These are phyloP conservation scores for Lachnum nothofagi DNA, from an alignment of 2,329 filamentous ascomycete genomes.

Conservation along the genomic window DNA sequence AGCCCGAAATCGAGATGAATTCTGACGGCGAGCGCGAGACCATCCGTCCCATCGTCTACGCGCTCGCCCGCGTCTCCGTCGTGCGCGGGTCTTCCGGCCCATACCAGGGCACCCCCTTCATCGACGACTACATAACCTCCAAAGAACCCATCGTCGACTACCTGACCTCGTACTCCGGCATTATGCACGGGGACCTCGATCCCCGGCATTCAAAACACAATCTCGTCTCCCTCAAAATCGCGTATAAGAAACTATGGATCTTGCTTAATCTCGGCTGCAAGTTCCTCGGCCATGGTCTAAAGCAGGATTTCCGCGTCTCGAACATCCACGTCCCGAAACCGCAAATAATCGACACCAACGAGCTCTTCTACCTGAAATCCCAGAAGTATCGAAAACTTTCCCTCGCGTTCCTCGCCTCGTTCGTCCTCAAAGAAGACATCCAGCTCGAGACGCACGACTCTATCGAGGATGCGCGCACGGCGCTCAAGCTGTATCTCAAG, in stretches of 20 bases:
- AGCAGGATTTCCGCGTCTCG: constrained; percentile 94
- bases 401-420: constrained; percentile 86
- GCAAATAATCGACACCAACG: constrained; percentile 91
- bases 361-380: constrained; percentile 78
- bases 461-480: constrained; percentile 90
- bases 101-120: constrained; percentile 78
- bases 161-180: constrained; percentile 88
- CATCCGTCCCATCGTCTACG: constrained; percentile 83
- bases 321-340: constrained; percentile 90
- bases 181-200: constrained; percentile 79
- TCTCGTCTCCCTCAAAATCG: constrained; percentile 79
- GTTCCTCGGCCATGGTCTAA: constrained; percentile 89
- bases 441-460: constrained; percentile 90
- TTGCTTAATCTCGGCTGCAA: constrained; percentile 88
- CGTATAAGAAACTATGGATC: constrained; percentile 98
- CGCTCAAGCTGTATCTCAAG: constrained; percentile 81
- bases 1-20: constrained; percentile 93
- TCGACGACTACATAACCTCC: constrained; percentile 94
- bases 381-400: constrained; percentile 84
- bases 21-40: constrained; percentile 89
- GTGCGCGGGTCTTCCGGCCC: constrained; percentile 74
- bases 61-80: constrained; percentile 87
- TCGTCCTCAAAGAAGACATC: constrained; percentile 86
- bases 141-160: constrained; percentile 92
- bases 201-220: constrained; percentile 72